A percentile compares a stretch with the other conserved stretches of the same genome.
Evolutionary conservation across 305 asterid genomes (phyloP).

Genomic region (Euphrasia arctica): DNA sequence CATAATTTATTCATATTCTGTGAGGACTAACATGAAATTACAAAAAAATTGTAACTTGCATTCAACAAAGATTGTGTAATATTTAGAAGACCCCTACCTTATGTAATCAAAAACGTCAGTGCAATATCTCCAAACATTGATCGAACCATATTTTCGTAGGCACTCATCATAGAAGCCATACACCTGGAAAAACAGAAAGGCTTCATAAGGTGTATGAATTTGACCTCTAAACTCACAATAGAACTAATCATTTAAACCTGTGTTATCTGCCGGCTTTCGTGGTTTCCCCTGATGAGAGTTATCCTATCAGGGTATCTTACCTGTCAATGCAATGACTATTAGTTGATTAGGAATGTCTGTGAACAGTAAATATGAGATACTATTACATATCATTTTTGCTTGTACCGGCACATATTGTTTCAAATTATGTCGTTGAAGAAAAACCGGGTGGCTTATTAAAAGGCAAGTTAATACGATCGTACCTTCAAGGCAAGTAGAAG

Average conservation of each 20-base stretch:
- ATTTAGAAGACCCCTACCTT: constrained; percentile 51
- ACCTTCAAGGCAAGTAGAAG: constrained; percentile 97
- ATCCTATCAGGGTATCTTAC: constrained; percentile 97
- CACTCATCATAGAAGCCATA: constrained; percentile 99
- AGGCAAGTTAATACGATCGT: constrained; percentile 26
- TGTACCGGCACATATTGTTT: constrained; percentile 7
- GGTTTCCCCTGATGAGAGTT: constrained; percentile 96
- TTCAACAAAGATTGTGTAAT: no score
- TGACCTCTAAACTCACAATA: constrained; percentile 22
- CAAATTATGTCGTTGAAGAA: constrained; percentile 6
- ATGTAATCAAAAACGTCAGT: constrained; percentile 92
- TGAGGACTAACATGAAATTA: no score
- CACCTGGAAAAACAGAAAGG: constrained; percentile 52
- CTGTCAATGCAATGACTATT: constrained; percentile 46
- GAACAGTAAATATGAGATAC: no score
- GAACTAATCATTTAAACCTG: constrained; percentile 52
- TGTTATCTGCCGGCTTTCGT: constrained; percentile 97
- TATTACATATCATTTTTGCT: no score
- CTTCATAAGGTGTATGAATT: constrained; percentile 21
- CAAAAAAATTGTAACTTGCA: no score
- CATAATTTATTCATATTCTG: neutral
- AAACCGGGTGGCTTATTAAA: no score
- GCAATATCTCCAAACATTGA: constrained; percentile 99
- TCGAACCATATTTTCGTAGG: constrained; percentile 87
- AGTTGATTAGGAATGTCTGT: constrained; percentile 21